Evolutionary conservation across 441 rosid species (phyloP).

Genomic region (Euphorbia corollata): DNA sequence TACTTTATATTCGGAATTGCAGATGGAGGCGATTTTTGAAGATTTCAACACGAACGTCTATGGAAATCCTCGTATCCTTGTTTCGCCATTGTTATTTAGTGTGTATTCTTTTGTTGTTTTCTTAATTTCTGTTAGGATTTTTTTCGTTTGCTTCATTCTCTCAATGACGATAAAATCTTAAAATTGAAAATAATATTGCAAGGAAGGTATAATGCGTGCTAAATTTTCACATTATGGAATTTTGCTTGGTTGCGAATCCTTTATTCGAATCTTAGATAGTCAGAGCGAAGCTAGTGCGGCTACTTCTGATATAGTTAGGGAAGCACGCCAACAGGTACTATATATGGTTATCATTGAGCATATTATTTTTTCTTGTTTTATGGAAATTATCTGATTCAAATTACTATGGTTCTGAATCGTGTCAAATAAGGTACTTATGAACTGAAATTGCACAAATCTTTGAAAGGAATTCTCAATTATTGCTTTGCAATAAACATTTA

Average conservation of each 20-base stretch:
- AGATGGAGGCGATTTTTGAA: slow-evolving; percentile 70
- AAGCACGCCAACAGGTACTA: slow-evolving; percentile 72
- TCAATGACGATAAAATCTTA: not conserved
- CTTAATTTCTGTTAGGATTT: not conserved
- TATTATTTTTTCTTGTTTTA: not conserved
- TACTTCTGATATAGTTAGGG: slow-evolving; percentile 51
- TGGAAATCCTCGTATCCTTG: slow-evolving; percentile 95
- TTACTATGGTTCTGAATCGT: no score
- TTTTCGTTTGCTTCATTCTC: not conserved
- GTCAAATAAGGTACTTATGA: not conserved
- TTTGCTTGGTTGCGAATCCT: slow-evolving; percentile 26
- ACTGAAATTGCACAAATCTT: not conserved
- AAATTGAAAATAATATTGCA: not conserved
- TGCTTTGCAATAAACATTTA: not conserved
- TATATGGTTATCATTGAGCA: slow-evolving; percentile 11
- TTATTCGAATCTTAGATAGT: slow-evolving; percentile 52
- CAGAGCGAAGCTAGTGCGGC: slow-evolving; percentile 70
- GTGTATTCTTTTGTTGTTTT: not conserved
- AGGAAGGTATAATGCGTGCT: not conserved
- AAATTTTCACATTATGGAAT: not conserved
- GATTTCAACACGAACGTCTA: slow-evolving; percentile 55
- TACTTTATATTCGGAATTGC: slow-evolving; percentile 85
- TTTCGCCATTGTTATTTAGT: not conserved
- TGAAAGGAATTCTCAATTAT: not conserved
- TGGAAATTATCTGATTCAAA: not conserved